Percentiles rank a stretch among this genome's conserved stretches.
Evolutionary conservation across 352 stramenopile genomes (phyloP).

Genomic region (Thraustochytrium sp.): DNA sequence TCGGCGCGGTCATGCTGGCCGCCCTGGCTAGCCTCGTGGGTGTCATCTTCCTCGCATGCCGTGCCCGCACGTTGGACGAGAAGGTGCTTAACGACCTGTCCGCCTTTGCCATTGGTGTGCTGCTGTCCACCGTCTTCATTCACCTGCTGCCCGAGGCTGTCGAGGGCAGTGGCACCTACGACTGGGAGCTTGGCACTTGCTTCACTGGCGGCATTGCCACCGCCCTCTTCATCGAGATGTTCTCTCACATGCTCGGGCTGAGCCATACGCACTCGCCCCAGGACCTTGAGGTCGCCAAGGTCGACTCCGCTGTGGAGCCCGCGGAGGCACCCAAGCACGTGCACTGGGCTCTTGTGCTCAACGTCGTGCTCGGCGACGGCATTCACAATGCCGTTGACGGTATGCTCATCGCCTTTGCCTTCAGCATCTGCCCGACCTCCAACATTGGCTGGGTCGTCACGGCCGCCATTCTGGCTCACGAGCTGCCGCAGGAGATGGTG

Average conservation of each 20-base stretch:
- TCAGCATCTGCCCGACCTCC: not conserved
- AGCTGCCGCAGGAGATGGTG: conserved; percentile 35
- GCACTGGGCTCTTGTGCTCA: not conserved
- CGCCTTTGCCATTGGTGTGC: conserved; percentile 32
- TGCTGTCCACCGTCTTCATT: conserved; percentile 34
- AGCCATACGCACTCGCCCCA: not conserved
- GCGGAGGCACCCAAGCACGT: not conserved
- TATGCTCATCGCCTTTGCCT: conserved; percentile 32
- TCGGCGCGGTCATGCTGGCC: not conserved
- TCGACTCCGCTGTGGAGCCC: not conserved
- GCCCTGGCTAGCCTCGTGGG: not conserved
- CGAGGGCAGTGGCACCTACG: not conserved
- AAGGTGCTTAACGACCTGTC: not conserved
- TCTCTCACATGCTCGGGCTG: not conserved
- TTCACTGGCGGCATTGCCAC: not conserved
- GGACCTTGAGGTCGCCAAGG: not conserved
- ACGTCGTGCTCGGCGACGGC: conserved; percentile 37
- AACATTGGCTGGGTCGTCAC: conserved; percentile 8
- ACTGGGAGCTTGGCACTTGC: conserved; percentile 26
- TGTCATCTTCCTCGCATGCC: not conserved
- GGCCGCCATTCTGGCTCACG: conserved; percentile 17
- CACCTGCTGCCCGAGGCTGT: conserved; percentile 28
- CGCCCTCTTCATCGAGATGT: conserved; percentile 35
- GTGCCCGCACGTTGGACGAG: not conserved
- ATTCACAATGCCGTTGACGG: conserved; percentile 39